Conservation (phyloP, 805 yeast species). For the Kodamaea kakaduensis region DNA sequence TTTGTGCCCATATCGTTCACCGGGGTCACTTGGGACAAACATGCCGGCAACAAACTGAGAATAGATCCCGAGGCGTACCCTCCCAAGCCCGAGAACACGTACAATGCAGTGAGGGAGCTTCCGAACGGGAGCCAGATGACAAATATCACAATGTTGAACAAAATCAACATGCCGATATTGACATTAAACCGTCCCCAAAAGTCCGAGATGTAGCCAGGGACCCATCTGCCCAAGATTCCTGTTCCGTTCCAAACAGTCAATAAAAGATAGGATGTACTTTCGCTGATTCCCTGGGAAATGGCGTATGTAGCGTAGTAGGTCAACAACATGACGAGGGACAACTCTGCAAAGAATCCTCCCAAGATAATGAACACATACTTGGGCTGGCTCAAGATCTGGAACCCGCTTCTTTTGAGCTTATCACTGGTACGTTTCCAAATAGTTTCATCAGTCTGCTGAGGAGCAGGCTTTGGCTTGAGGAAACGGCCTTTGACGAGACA, state of each 20-base stretch:
- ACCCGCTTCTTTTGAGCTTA: constrained; percentile 2
- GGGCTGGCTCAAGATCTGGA: constrained; percentile 8
- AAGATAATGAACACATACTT: constrained; percentile 23
- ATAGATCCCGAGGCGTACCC: constrained; percentile 36
- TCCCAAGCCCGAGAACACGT: constrained; percentile 30
- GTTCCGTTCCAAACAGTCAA: constrained; percentile 29
- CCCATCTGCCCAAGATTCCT: constrained; percentile 29
- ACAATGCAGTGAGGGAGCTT: constrained; percentile 19
- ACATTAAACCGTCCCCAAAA: constrained; percentile 28
- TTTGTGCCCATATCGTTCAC: constrained; percentile 35
- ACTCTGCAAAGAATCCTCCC: constrained; percentile 32
- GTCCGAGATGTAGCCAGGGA: constrained; percentile 30
- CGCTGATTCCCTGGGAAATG: constrained; percentile 27
- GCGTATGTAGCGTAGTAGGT: constrained; percentile 35
- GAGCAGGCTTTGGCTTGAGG: constrained; percentile 6
- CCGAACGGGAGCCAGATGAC: constrained; percentile 36
- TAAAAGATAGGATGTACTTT: constrained; percentile 25
- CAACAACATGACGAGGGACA: constrained; percentile 24
- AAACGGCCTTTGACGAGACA: constrained; percentile 28
- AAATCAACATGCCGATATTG: constrained; percentile 28
- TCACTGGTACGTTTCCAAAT: background rate
- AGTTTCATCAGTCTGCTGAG: background rate
- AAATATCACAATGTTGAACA: constrained; percentile 23
- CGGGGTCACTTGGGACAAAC: constrained; percentile 20
- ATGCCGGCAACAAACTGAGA: constrained; percentile 33